These are phyloP conservation scores for Escallonia herrerae DNA, from an alignment of 129 eudicot species.

Conservation along the genomic window DNA sequence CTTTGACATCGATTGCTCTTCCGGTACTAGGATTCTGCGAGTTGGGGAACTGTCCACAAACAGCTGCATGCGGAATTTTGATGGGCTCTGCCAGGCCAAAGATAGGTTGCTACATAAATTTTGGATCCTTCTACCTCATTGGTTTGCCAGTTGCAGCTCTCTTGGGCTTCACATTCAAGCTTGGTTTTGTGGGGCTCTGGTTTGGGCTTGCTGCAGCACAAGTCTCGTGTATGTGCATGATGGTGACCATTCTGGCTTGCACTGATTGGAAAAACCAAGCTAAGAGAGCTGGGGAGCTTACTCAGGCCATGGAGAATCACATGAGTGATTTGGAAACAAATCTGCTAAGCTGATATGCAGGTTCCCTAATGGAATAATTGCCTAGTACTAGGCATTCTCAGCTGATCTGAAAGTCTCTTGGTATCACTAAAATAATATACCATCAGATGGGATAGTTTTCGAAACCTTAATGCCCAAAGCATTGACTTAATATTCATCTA, in stretches of 20 bases:
- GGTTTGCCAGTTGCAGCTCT: conserved; percentile 27
- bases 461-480: neutral
- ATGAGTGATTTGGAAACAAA: conserved; percentile 19
- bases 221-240: conserved; percentile 22
- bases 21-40: conserved; percentile 27
- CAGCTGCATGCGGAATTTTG: conserved; percentile 31
- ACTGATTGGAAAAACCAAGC: conserved; percentile 34
- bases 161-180: conserved; percentile 16
- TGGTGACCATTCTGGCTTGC: conserved; percentile 11
- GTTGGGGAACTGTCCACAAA: conserved; percentile 27
- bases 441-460: neutral
- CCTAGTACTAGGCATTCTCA: neutral
- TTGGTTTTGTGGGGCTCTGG: conserved; percentile 27
- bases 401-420: neutral
- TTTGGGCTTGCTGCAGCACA: conserved; percentile 31
- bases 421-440: neutral
- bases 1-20: conserved; percentile 18
- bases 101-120: conserved; percentile 16
- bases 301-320: conserved; percentile 13
- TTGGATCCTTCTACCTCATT: conserved; percentile 24
- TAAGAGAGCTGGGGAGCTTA: conserved; percentile 43
- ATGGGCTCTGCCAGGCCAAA: conserved; percentile 25
- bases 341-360: conserved; percentile 11
- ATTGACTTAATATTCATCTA: neutral
- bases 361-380: neutral